These are phyloP conservation scores for Neckera pumila DNA, from an alignment of 225 moss, liverwort and hornwort species.

Conservation along the genomic window DNA sequence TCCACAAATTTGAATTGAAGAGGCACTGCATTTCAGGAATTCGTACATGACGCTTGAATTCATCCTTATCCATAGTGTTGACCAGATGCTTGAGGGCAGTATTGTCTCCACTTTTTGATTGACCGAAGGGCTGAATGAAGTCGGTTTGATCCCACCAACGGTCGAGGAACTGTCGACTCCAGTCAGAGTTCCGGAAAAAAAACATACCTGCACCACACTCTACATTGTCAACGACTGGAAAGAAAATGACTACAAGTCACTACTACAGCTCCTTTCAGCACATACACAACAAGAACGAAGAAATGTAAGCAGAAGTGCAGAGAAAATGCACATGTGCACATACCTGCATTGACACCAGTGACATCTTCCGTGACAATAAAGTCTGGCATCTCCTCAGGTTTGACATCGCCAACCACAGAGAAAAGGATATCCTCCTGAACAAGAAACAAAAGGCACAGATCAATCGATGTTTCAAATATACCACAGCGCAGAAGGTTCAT, in stretches of 20 bases:
- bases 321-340: background rate
- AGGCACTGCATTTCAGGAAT: slow-evolving; percentile 94
- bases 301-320: background rate
- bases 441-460: background rate
- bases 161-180: slow-evolving; percentile 88
- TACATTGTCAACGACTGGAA: background rate
- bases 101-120: slow-evolving; percentile 92
- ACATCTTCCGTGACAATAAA: slow-evolving; percentile 85
- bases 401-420: slow-evolving; percentile 58
- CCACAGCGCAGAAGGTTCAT: background rate
- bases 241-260: background rate
- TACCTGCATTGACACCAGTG: slow-evolving; percentile 95
- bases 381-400: slow-evolving; percentile 79
- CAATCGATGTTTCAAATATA: background rate
- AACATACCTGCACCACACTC: slow-evolving; percentile 69
- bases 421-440: slow-evolving; percentile 67
- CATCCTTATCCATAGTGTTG: slow-evolving; percentile 58
- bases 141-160: slow-evolving; percentile 89
- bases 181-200: slow-evolving; percentile 85
- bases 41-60: slow-evolving; percentile 66
- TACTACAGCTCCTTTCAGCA: background rate
- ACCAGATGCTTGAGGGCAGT: slow-evolving; percentile 77
- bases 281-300: background rate
- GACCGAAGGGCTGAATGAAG: slow-evolving; percentile 88
- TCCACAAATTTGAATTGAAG: slow-evolving; percentile 96